A percentile compares a stretch with the other conserved stretches of the same genome.
Conservation (phyloP, 2,329 filamentous ascomycete species). For the Atkinsonella hypoxylon region DNA sequence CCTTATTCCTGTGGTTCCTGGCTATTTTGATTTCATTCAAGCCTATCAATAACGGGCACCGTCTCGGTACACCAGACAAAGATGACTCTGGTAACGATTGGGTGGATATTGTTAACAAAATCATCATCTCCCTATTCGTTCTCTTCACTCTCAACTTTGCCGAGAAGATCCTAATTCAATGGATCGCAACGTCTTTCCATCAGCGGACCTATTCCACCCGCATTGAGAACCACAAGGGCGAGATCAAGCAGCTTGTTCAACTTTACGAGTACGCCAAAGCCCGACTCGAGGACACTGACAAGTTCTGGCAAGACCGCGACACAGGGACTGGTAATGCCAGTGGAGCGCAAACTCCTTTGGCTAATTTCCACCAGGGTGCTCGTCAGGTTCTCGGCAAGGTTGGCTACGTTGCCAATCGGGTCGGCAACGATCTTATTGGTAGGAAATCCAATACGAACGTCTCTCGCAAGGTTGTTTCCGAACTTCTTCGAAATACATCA, state of each 20-base stretch:
- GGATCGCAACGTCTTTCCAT: conserved; percentile 91
- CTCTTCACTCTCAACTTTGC: conserved; percentile 68
- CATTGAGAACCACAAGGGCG: conserved; percentile 86
- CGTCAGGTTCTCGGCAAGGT: conserved; percentile 67
- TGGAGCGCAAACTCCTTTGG: conserved; percentile 63
- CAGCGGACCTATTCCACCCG: conserved; percentile 79
- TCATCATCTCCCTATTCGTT: conserved; percentile 77
- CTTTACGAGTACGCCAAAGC: conserved; percentile 65
- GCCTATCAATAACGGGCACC: conserved; percentile 60
- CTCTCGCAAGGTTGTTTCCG: conserved; percentile 71
- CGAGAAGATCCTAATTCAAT: conserved; percentile 89
- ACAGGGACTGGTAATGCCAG: conserved; percentile 27
- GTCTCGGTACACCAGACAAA: conserved; percentile 20
- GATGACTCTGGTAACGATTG: conserved; percentile 47
- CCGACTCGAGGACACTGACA: conserved; percentile 44
- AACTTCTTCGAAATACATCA: conserved; percentile 58
- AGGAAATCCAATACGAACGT: conserved; percentile 59
- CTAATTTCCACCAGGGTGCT: conserved; percentile 61
- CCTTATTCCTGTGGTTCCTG: conserved; percentile 86
- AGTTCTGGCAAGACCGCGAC: conserved; percentile 32
- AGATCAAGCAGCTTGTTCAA: conserved; percentile 51
- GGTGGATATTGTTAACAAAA: conserved; percentile 71
- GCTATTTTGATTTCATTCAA: conserved; percentile 77
- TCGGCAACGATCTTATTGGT: conserved; percentile 88
- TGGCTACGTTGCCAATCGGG: conserved; percentile 70